Conservation (phyloP, 2,329 filamentous ascomycete species). For the Leptographium flavum region DNA sequence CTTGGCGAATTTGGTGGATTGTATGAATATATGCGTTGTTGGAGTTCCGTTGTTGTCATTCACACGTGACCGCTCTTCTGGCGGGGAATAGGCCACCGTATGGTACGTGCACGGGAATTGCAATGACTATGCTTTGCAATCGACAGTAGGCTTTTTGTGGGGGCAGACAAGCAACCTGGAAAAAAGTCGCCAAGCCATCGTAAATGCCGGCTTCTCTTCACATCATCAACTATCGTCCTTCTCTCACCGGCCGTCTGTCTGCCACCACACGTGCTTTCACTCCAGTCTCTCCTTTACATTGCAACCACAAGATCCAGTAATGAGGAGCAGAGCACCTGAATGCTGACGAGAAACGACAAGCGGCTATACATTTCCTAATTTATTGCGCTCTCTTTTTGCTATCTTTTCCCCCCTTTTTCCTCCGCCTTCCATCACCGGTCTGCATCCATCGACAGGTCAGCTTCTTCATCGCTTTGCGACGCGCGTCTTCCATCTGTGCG, state of each 20-base stretch:
- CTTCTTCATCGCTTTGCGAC: not conserved
- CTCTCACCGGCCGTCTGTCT: not conserved
- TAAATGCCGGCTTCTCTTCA: not conserved
- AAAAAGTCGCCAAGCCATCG: conserved; percentile 1
- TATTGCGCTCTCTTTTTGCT: conserved; percentile 1
- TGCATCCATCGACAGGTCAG: not conserved
- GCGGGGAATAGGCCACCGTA: not conserved
- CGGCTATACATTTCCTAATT: not conserved
- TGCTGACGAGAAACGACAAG: conserved; percentile 2
- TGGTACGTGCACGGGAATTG: conserved; percentile 1
- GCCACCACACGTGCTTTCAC: not conserved
- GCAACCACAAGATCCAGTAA: not conserved
- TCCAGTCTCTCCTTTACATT: not conserved
- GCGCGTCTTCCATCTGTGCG: not conserved
- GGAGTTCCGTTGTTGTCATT: too few relatives aligned
- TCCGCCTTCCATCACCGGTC: not conserved
- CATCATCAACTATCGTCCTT: not conserved
- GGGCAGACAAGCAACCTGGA: conserved; percentile 1
- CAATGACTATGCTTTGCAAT: not conserved
- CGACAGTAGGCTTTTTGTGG: conserved; percentile 1
- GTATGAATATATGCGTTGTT: too few relatives aligned
- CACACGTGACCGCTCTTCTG: too few relatives aligned
- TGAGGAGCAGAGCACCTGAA: not conserved
- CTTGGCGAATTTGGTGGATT: not conserved
- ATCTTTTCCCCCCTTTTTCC: not conserved